These are phyloP conservation scores for Yamadazyma scolyti DNA, from an alignment of 805 yeast species.

Conservation along the genomic window DNA sequence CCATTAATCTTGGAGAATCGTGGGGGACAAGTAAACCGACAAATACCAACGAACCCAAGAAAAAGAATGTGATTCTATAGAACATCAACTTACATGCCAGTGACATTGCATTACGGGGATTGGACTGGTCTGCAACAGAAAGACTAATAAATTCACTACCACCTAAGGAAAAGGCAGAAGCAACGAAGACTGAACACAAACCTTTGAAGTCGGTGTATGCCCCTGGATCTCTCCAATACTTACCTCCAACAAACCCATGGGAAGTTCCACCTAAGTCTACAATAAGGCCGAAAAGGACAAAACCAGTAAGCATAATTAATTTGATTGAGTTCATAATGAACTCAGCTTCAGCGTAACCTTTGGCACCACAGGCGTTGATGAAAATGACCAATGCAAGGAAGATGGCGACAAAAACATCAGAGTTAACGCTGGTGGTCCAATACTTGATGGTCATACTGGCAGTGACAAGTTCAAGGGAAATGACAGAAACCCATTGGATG, in stretches of 20 bases:
- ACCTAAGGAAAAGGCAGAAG: conserved; percentile 39
- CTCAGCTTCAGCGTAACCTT: conserved; percentile 46
- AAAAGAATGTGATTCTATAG: conserved; percentile 34
- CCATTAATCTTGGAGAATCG: conserved; percentile 30
- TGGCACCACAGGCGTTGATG: conserved; percentile 45
- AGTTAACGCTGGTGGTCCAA: conserved; percentile 48
- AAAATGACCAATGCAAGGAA: conserved; percentile 44
- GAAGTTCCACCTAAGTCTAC: conserved; percentile 37
- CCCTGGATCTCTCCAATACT: conserved; percentile 40
- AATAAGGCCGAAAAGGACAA: conserved; percentile 38
- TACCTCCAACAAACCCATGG: conserved; percentile 37
- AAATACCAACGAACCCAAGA: conserved; percentile 36
- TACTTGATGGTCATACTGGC: conserved; percentile 58
- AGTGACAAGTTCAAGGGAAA: conserved; percentile 63
- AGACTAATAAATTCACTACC: conserved; percentile 39
- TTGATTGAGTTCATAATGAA: conserved; percentile 35
- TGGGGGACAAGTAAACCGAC: conserved; percentile 40
- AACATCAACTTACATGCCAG: conserved; percentile 39
- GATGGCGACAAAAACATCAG: conserved; percentile 56
- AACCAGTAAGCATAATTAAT: conserved; percentile 35
- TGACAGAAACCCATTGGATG: conserved; percentile 59
- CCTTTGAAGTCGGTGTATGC: conserved; percentile 37
- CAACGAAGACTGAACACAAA: conserved; percentile 34
- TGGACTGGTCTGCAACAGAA: conserved; percentile 34
- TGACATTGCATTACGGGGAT: conserved; percentile 38